Base-by-base conservation (phyloP, 345 rosid species). In the Murraya koenigii region DNA sequence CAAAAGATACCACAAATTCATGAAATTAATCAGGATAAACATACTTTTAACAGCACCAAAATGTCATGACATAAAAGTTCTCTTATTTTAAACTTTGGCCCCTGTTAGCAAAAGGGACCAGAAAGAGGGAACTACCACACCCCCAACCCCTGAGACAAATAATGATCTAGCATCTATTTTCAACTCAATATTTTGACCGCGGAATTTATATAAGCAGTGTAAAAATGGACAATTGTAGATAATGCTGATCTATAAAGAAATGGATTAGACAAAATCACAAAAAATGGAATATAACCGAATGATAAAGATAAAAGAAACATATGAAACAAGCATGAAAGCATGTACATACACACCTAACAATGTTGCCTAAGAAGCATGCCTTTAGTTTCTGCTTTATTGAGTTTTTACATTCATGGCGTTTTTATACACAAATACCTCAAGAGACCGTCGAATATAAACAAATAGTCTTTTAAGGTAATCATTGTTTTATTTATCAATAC, bases 381-480 rank as follows among this genome's bases (percentile, higher is more conserved):
- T 64, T 32, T 39, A 17, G 20, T 66, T 71, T 56, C 9, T 35
- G 39, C 66, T 56, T 33, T 54, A 14, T 70, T 25, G 39, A 71
- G 15, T 5, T 76, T 52, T 69, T 66, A 69, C 68, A 73, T 60
- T 66, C 68, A 56, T 25, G 33, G 56, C 61, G 60, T 77, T 54
- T 19, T 23, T 47, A 77, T 77, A 68, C 35, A 23, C 56, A 63
- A 33, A 72, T 36, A 23, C 47, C 39, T 76, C 61, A 22, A 70
- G 25, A 13, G 25, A 63, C 30, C 28, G 26, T 52, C 41, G 10
- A 69, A 41, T 32, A 64, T 44, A 36, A 33, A 44, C 41, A 26
- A 54, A 75, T 9, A 6, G 75, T 25, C 38, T 61, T 72, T 68
- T 33, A 76, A 47, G 71, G 77, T 44, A 64, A 63, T 73, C 73